Evolutionary conservation across 352 stramenopile species (phyloP).

Genomic region (Globisporangium uncinulatum): DNA sequence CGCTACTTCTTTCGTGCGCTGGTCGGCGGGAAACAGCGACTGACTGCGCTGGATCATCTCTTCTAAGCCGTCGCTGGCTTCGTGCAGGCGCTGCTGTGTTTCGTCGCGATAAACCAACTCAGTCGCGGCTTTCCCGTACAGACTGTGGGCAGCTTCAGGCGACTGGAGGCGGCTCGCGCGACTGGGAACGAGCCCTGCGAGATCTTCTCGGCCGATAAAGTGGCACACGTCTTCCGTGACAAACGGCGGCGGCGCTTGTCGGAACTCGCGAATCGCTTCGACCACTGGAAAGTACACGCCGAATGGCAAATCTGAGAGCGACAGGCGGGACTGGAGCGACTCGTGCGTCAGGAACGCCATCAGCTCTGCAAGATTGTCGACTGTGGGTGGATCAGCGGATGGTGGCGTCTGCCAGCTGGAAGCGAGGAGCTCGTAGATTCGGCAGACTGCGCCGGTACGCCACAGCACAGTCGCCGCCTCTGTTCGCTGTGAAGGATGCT

Average conservation of each 20-base stretch:
- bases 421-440: conserved; percentile 31
- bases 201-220: conserved; percentile 59
- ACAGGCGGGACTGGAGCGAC: conserved; percentile 23
- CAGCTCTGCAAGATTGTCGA: conserved; percentile 19
- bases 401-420: neutral
- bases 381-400: neutral
- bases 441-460: conserved; percentile 33
- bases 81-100: conserved; percentile 4
- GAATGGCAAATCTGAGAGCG: conserved; percentile 52
- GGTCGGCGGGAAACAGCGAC: conserved; percentile 58
- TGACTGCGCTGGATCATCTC: conserved; percentile 50
- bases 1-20: conserved; percentile 78
- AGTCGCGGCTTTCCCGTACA: neutral
- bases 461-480: conserved; percentile 12
- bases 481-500: no score
- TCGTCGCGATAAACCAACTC: neutral
- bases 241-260: conserved; percentile 49
- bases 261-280: conserved; percentile 49
- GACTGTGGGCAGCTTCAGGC: neutral
- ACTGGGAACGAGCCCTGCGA: conserved; percentile 21
- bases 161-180: neutral
- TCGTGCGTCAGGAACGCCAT: conserved; percentile 51
- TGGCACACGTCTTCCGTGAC: conserved; percentile 47
- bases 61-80: conserved; percentile 58
- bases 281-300: conserved; percentile 52